Percentiles rank a stretch among this genome's conserved stretches.
Evolutionary conservation across 1,284 basidiomycete genomes (phyloP).

Genomic region (Agroathelia rolfsii): DNA sequence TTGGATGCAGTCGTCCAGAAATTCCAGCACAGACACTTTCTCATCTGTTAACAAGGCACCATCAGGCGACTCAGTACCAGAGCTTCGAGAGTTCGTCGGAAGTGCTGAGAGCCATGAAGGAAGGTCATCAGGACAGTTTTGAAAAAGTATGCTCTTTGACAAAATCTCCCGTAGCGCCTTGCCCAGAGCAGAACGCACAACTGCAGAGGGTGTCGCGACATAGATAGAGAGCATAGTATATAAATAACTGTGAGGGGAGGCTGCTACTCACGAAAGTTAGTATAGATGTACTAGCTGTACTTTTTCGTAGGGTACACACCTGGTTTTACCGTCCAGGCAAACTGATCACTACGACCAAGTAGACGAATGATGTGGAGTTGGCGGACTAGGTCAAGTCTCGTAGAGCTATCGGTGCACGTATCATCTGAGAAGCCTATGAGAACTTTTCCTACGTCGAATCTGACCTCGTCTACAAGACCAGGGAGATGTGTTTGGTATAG

Average conservation of each 20-base stretch:
- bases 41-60: slow-evolving; percentile 50
- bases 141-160: slow-evolving; percentile 67
- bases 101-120: slow-evolving; percentile 66
- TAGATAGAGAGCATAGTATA: slow-evolving; percentile 62
- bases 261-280: slow-evolving; percentile 18
- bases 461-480: slow-evolving; percentile 62
- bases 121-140: slow-evolving; percentile 69
- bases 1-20: slow-evolving; percentile 82
- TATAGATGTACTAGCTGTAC: no score
- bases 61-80: slow-evolving; percentile 34
- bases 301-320: no score
- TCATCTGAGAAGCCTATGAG: slow-evolving; percentile 39
- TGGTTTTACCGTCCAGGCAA: slow-evolving; percentile 67
- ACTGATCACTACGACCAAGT: slow-evolving; percentile 64
- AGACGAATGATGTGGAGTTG: slow-evolving; percentile 77
- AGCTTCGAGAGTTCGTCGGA: slow-evolving; percentile 29
- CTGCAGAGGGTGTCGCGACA: slow-evolving; percentile 34
- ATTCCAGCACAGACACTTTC: slow-evolving; percentile 49
- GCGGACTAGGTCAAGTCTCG: slow-evolving; percentile 45
- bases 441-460: slow-evolving; percentile 82
- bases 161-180: slow-evolving; percentile 55
- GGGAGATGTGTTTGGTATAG: slow-evolving; percentile 78
- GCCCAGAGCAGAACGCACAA: slow-evolving; percentile 47
- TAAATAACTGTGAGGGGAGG: slow-evolving; percentile 44
- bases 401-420: slow-evolving; percentile 12